Percentiles rank a stretch among this genome's conserved stretches.
Evolutionary conservation across 495 filamentous ascomycete genomes (phyloP).

Genomic region (Aspergillus diversus): DNA sequence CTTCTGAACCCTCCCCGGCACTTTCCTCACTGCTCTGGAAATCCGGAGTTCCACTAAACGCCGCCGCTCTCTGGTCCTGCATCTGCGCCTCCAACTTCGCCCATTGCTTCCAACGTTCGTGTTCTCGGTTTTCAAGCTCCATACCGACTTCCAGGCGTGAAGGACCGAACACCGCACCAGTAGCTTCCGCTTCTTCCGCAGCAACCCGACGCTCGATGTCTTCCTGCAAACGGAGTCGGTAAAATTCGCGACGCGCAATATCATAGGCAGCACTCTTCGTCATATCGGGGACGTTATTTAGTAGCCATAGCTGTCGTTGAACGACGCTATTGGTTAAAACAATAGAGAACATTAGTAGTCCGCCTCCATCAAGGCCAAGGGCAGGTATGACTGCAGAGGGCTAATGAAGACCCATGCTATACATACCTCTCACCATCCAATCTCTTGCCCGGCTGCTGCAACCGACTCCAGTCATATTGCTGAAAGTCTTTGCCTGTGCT

Average conservation of each 20-base stretch:
- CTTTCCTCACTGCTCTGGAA: slow-evolving; percentile 23
- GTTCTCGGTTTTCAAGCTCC: slow-evolving; percentile 76
- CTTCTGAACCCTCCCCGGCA: background rate
- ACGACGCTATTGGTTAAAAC: slow-evolving; percentile 67
- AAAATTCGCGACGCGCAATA: slow-evolving; percentile 86
- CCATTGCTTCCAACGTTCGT: slow-evolving; percentile 82
- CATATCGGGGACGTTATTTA: slow-evolving; percentile 64
- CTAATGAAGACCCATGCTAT: background rate
- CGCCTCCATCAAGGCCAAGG: background rate
- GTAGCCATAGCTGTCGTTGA: slow-evolving; percentile 86
- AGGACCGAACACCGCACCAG: slow-evolving; percentile 86
- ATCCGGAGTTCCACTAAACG: slow-evolving; percentile 41
- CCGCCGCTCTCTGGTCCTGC: slow-evolving; percentile 32
- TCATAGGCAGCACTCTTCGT: slow-evolving; percentile 78
- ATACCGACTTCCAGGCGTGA: slow-evolving; percentile 73
- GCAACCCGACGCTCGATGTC: slow-evolving; percentile 85
- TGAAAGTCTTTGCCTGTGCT: slow-evolving; percentile 79
- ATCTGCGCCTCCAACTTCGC: slow-evolving; percentile 59
- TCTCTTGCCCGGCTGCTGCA: slow-evolving; percentile 76
- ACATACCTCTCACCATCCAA: slow-evolving; percentile 85
- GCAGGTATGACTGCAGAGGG: background rate
- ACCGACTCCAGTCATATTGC: slow-evolving; percentile 77
- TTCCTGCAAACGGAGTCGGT: slow-evolving; percentile 75
- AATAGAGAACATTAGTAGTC: slow-evolving; percentile 25
- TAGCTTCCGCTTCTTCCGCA: slow-evolving; percentile 81